phyloP scores from a whole-genome alignment of 2,329 filamentous ascomycete genomes.

The Aaosphaeria pasadenensis region DNA sequence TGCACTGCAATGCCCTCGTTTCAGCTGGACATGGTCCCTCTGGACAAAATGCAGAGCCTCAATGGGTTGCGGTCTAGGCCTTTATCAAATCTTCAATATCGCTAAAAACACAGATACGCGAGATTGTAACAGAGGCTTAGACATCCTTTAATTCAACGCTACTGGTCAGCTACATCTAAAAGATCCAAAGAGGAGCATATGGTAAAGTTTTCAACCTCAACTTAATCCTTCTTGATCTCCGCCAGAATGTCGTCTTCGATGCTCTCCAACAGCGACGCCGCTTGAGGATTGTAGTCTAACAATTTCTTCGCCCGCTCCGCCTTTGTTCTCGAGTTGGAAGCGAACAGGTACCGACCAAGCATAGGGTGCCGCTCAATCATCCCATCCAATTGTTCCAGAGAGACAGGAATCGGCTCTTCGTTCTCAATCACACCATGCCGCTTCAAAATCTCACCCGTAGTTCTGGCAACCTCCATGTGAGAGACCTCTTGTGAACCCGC shows the following conservation, averaged over 20 bases:
- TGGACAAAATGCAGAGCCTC: no score
- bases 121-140: no score
- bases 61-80: no score
- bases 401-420: constrained; percentile 18
- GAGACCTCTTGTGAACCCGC: constrained; percentile 36
- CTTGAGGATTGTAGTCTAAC: constrained; percentile 55
- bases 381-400: constrained; percentile 21
- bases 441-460: constrained; percentile 21
- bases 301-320: constrained; percentile 53
- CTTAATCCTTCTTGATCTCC: constrained; percentile 4
- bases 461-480: constrained; percentile 24
- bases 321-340: constrained; percentile 55
- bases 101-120: no score
- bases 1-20: no score
- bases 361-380: constrained; percentile 19
- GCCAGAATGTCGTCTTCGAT: constrained; percentile 22
- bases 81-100: no score
- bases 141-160: no score
- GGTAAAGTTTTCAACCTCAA: neutral
- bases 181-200: no score
- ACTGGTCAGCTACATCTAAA: no score
- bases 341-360: constrained; percentile 35
- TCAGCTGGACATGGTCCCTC: no score
- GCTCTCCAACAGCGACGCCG: constrained; percentile 48
- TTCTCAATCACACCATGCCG: constrained; percentile 18